Evolutionary conservation across 2,329 filamentous ascomycete genomes (phyloP), one percentile per base, ranked within the genome.

Genomic region (Ophiostoma sp.): DNA sequence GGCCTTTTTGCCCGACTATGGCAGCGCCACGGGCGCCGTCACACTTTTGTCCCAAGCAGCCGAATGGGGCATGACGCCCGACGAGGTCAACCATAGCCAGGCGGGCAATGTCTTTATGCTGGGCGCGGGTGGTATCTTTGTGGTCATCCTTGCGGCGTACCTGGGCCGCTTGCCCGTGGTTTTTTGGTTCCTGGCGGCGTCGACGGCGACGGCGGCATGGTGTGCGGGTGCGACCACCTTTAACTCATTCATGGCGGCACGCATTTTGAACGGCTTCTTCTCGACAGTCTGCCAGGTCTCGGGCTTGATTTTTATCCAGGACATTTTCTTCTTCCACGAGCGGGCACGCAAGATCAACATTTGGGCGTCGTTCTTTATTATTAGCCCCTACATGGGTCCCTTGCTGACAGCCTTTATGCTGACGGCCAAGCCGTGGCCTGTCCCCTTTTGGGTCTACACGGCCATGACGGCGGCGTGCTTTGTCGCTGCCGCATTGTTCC

Each of bases 251-350:
- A 83, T 85, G 80, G 83, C 83, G 2, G 83, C 84, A 3, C 83
- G 84, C 39, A 85, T 86, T 63, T 78, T 86, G 45, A 85, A 84
- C 74, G 83, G 85, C 25, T 83, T 87, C 75, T 86, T 87, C 78
- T 82, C 82, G 45, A 85, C 84, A 4, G 83, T 83, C 8, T 78
- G 79, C 8, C 84, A 85, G 73, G 82, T 81, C 4, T 82, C 82
- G 19, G 85, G 85, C 11, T 80, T 89, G 70, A 85, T 86, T 76
- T 85, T 85, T 77, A 85, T 88, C 77, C 85, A 88, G 71, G 88
- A 90, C 78, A 83, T 88, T 73, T 90, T 88, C 81, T 89, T 88
- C 81, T 88, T 89, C 79, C 88, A 90, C 76, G 84, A 89, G 75
- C 81, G 86, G 48, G 84, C 85, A 0, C 79, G 84, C 28, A 86